Evolutionary conservation across 129 eudicot species (phyloP).

Genomic region (Centella asiatica): DNA sequence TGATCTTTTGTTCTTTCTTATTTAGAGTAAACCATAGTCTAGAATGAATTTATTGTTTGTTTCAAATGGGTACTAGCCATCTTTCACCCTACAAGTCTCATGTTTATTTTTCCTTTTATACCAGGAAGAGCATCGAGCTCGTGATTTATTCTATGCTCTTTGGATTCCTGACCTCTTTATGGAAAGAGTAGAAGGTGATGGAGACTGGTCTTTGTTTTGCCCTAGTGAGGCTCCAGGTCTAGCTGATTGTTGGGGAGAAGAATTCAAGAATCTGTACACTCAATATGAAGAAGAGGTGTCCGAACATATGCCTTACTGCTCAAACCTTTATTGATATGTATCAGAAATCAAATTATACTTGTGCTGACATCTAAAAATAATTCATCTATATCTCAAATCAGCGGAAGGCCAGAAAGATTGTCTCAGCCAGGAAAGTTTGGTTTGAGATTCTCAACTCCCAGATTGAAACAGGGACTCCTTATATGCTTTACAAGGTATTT

Average conservation of each 20-base stretch:
- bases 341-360: no score
- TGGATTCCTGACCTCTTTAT: conserved; percentile 74
- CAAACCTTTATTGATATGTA: no score
- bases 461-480: conserved; percentile 62
- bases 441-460: conserved; percentile 51
- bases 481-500: conserved; percentile 58
- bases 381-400: no score
- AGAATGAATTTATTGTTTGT: no score
- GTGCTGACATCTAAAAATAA: neutral
- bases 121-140: conserved; percentile 68
- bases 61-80: no score
- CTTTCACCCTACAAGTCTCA: no score
- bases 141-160: conserved; percentile 58
- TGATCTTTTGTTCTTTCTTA: neutral
- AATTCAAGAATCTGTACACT: conserved; percentile 45
- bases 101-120: no score
- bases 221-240: conserved; percentile 69
- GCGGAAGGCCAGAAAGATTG: conserved; percentile 54
- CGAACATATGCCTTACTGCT: no score
- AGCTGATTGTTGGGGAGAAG: conserved; percentile 68
- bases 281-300: conserved; percentile 53
- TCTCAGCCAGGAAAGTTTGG: conserved; percentile 53
- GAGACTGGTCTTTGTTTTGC: conserved; percentile 66
- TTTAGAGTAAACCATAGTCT: neutral
- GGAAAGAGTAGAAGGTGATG: conserved; percentile 51